phyloP scores from a whole-genome alignment of 306 rosid species.

The Dryas drummondii region DNA sequence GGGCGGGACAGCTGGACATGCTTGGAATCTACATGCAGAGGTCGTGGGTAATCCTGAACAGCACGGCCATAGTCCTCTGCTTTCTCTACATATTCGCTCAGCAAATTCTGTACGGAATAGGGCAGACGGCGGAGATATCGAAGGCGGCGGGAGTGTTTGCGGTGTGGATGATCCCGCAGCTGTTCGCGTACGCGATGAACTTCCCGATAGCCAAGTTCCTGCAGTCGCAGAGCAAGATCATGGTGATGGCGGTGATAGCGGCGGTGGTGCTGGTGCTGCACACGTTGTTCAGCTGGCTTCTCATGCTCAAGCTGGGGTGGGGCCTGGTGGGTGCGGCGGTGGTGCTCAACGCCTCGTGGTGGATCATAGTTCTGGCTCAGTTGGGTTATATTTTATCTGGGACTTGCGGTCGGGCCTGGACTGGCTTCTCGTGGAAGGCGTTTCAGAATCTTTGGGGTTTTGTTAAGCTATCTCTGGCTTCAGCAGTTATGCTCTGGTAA shows the following conservation, averaged over 20 bases:
- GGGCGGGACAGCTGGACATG: conserved; percentile 78
- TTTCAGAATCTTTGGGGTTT: conserved; percentile 70
- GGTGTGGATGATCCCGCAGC: conserved; percentile 85
- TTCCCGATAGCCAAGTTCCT: conserved; percentile 77
- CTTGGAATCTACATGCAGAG: conserved; percentile 87
- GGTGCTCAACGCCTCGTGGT: conserved; percentile 72
- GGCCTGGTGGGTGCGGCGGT: conserved; percentile 76
- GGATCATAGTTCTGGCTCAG: conserved; percentile 67
- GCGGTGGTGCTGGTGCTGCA: conserved; percentile 58
- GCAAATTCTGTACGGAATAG: conserved; percentile 47
- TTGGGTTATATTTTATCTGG: conserved; percentile 55
- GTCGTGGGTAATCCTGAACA: conserved; percentile 70
- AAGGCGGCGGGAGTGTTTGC: conserved; percentile 72
- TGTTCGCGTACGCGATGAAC: conserved; percentile 77
- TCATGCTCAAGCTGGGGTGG: conserved; percentile 62
- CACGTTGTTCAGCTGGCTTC: conserved; percentile 64
- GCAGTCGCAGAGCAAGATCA: conserved; percentile 86
- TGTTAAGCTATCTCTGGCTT: conserved; percentile 66
- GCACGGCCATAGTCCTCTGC: conserved; percentile 39
- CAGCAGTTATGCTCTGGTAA: conserved; percentile 87
- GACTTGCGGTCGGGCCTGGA: conserved; percentile 69
- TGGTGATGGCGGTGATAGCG: conserved; percentile 80
- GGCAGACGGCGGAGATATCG: conserved; percentile 64
- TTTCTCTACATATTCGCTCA: conserved; percentile 58
- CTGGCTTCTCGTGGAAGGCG: conserved; percentile 67